Evolutionary conservation across 257 asterid species (phyloP).

Genomic region (Capsicum pubescens): DNA sequence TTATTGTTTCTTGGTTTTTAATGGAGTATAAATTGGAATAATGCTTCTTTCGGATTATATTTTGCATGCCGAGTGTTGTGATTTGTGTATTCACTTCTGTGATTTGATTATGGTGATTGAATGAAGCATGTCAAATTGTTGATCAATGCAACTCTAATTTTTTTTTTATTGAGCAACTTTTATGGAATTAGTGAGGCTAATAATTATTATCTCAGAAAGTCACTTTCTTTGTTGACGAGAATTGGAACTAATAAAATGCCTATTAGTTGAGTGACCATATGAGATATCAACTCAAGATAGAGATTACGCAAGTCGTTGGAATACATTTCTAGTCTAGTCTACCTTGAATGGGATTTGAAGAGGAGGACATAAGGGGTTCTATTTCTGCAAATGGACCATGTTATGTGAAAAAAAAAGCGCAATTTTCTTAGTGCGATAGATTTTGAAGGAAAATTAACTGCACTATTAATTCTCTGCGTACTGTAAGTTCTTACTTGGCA

Average conservation of each 20-base stretch:
- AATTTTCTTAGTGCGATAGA: not conserved
- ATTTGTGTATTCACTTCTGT: not conserved
- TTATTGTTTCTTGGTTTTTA: not conserved
- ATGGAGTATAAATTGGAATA: not conserved
- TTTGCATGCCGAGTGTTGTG: not conserved
- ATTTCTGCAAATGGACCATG: not conserved
- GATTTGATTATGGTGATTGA: not conserved
- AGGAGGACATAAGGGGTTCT: not conserved
- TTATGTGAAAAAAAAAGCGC: not conserved
- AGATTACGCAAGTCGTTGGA: not conserved
- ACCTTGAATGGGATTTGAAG: not conserved
- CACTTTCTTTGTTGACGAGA: too few species aligned
- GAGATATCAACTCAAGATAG: not conserved
- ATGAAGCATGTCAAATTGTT: not conserved
- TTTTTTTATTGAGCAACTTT: not conserved
- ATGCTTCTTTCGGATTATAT: not conserved
- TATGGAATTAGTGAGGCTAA: not conserved
- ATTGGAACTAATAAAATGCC: too few species aligned
- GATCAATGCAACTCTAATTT: not conserved
- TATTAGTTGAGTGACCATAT: too few species aligned
- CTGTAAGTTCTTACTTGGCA: not conserved
- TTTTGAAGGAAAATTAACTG: not conserved
- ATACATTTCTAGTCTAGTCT: slow-evolving; percentile 9
- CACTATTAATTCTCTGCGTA: not conserved
- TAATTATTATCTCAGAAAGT: too few species aligned